Percentiles rank a stretch among this genome's conserved stretches.
phyloP scores from a whole-genome alignment of 208 protist genomes.

The Wallacemonas sp. region DNA sequence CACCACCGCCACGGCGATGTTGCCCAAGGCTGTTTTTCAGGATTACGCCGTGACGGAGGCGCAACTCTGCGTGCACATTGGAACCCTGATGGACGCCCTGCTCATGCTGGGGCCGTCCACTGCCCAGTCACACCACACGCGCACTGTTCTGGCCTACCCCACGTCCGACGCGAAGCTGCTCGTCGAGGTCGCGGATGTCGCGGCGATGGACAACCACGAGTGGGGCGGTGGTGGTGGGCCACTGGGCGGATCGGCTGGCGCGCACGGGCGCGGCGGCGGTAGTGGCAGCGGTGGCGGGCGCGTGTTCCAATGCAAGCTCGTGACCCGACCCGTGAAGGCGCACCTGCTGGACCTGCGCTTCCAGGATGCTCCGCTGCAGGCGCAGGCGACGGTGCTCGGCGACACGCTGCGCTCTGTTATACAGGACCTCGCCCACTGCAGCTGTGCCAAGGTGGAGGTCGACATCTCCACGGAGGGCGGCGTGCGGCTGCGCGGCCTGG shows the following conservation, averaged over 20 bases:
- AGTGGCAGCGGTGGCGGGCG: slow-evolving; percentile 22
- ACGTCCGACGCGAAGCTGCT: slow-evolving; percentile 53
- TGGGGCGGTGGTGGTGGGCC: not conserved
- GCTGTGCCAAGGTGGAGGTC: slow-evolving; percentile 56
- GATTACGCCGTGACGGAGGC: slow-evolving; percentile 70
- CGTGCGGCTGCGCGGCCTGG: slow-evolving; percentile 49
- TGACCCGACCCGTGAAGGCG: slow-evolving; percentile 59
- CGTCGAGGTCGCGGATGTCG: slow-evolving; percentile 61
- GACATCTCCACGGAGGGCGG: slow-evolving; percentile 30
- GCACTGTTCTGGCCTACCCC: slow-evolving; percentile 54
- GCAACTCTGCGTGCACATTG: slow-evolving; percentile 63
- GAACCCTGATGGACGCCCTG: slow-evolving; percentile 67
- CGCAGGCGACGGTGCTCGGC: slow-evolving; percentile 53
- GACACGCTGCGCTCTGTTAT: slow-evolving; percentile 63
- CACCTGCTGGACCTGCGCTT: slow-evolving; percentile 75
- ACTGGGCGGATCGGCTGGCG: not conserved
- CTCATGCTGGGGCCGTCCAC: slow-evolving; percentile 50
- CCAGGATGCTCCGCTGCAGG: slow-evolving; percentile 31
- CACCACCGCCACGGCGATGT: slow-evolving; percentile 72
- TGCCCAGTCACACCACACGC: slow-evolving; percentile 22
- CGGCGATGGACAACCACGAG: slow-evolving; percentile 2
- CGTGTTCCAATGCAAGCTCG: slow-evolving; percentile 57
- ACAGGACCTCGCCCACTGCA: slow-evolving; percentile 52
- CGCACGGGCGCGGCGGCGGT: not conserved
- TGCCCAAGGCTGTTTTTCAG: slow-evolving; percentile 67